phyloP scores from a whole-genome alignment of 2,329 filamentous ascomycete genomes.

The Aspergillus aculeatus region DNA sequence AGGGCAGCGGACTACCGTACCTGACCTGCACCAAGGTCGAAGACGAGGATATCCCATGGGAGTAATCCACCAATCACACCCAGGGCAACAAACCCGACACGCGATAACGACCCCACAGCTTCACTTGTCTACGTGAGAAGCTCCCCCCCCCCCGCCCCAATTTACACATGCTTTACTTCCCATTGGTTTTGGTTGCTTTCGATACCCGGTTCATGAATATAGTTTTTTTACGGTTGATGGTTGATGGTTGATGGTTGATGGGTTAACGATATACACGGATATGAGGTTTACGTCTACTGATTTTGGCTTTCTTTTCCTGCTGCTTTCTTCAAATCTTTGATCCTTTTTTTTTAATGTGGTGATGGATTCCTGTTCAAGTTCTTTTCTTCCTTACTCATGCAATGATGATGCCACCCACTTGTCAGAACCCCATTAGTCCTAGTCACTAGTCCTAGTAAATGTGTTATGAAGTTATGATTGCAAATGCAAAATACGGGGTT shows the following conservation, averaged over 20 bases:
- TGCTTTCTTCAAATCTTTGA: constrained; percentile 7
- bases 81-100: neutral
- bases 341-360: too few species aligned
- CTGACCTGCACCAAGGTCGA: constrained; percentile 65
- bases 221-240: constrained; percentile 5
- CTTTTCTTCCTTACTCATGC: too few species aligned
- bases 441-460: neutral
- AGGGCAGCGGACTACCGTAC: constrained; percentile 55
- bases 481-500: too few species aligned
- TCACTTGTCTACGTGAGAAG: too few species aligned
- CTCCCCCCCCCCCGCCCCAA: neutral
- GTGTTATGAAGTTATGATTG: constrained; percentile 12
- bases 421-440: too few species aligned
- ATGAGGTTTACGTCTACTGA: constrained; percentile 5
- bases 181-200: neutral
- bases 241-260: neutral
- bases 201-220: constrained; percentile 15
- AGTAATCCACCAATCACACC: constrained; percentile 24
- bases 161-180: too few species aligned
- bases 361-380: too few species aligned
- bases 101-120: neutral
- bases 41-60: constrained; percentile 64
- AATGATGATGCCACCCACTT: too few species aligned
- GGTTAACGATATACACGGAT: neutral
- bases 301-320: constrained; percentile 1